Conservation (phyloP, 2,329 filamentous ascomycete species). For the Fusarium fracticaudum region DNA sequence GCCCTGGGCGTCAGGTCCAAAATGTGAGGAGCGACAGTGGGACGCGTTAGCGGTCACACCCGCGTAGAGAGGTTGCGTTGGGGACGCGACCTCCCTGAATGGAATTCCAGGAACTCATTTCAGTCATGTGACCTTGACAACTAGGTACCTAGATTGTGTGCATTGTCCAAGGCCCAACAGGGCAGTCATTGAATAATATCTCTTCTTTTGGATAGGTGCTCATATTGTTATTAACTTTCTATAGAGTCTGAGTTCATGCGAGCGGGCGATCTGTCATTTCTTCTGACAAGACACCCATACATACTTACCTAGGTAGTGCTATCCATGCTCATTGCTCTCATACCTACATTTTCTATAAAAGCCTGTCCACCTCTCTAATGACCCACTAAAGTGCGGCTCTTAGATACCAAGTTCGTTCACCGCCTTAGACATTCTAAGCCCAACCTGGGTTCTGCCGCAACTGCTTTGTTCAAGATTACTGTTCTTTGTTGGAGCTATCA, state of each 20-base stretch:
- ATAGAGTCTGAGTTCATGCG: background rate
- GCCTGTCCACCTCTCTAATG: background rate
- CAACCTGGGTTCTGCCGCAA: constrained; percentile 24
- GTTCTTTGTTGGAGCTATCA: constrained; percentile 39
- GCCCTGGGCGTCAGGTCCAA: constrained; percentile 19
- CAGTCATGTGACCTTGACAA: constrained; percentile 13
- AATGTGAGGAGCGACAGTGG: constrained; percentile 27
- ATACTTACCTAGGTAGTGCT: background rate
- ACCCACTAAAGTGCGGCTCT: constrained; percentile 23
- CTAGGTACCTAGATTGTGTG: background rate
- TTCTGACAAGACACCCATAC: background rate
- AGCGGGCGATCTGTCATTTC: background rate
- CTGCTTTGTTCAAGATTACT: constrained; percentile 25
- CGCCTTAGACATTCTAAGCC: constrained; percentile 20
- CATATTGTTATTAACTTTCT: background rate
- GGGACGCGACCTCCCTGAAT: constrained; percentile 14
- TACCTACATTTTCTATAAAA: background rate
- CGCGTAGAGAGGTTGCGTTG: constrained; percentile 46
- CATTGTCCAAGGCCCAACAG: background rate
- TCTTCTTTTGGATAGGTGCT: background rate
- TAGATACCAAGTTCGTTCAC: background rate
- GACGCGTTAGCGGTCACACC: constrained; percentile 43
- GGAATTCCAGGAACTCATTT: background rate
- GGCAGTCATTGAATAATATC: background rate
- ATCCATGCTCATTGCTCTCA: background rate